Base-by-base conservation (phyloP, 2,329 filamentous ascomycete species). In the Scortechinia acanthostroma region DNA sequence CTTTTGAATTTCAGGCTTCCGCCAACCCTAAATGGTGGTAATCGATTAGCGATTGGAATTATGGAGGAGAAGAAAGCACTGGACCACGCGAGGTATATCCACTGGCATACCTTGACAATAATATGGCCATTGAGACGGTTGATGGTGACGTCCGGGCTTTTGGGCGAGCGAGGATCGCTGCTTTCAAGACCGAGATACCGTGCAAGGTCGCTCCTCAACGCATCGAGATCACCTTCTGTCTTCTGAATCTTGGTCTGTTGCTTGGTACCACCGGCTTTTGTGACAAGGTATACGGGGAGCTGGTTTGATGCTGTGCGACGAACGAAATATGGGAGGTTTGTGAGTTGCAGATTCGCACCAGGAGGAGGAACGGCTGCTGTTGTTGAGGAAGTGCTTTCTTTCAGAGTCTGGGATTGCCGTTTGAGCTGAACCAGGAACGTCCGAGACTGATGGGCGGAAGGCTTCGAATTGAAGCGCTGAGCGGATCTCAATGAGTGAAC, bases 241-340 rank as follows among this genome's bases (percentile, higher is more conserved):
- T 87, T 90, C 61, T 89, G 86, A 46, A 98, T 66, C 46, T 79
- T 64, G 3, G 91, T 94, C 55, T 86, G 65, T 55, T 81, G 78
- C 58, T 82, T 73, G 51, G 87, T 93, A 14, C 88, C 88, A 44
- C 89, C 89, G 13, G 80, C 74, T 68, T 88, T 91, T 51, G 66
- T 70, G 52, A 80, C 71, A 15, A 81, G 71, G 66, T 97, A 98
- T 40, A 97, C 76, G 20, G 88, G 81, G 2, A 93, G 69, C 52
- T 88, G 80, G 42, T 80, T 77, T 28, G 77, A 83, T 1, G 72
- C 67, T 2, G 88, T 91, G 49, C 89, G 83, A 44, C 71, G 71
- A 51, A 97, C 74, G 55, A 82, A 74, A 69, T 90, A 95, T 10
- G 78, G 74, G 22, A 78, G 61, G 43, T 70, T 61, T 65, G 46